phyloP scores from a whole-genome alignment of 2,329 filamentous ascomycete species.

The Sporothrix phasma region DNA sequence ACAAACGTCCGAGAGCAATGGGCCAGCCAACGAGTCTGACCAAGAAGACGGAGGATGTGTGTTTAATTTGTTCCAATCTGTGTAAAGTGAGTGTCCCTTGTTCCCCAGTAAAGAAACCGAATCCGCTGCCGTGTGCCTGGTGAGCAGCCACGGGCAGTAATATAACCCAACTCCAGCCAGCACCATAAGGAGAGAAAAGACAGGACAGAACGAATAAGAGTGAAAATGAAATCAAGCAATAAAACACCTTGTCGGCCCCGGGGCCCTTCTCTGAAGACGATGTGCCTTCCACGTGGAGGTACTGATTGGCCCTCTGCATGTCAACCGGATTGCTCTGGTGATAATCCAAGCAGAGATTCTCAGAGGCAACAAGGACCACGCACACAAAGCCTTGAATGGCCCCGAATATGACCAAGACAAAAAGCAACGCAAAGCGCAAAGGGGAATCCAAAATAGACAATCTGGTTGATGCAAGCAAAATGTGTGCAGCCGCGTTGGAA shows the following conservation, averaged over 20 bases:
- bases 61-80: constrained; percentile 4
- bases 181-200: neutral
- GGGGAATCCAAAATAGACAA: neutral
- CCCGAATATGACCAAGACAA: no score
- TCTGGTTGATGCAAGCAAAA: constrained; percentile 1
- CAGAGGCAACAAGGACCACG: neutral
- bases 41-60: neutral
- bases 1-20: no score
- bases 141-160: neutral
- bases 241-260: constrained; percentile 1
- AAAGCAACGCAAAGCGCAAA: neutral
- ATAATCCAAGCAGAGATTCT: neutral
- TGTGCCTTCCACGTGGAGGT: neutral
- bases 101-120: neutral
- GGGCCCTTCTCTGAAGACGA: neutral
- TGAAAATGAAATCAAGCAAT: neutral
- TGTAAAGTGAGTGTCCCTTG: neutral
- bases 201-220: neutral
- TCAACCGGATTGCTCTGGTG: neutral
- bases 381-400: no score
- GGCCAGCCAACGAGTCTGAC: no score
- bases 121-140: neutral
- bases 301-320: constrained; percentile 5
- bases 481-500: neutral
- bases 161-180: neutral